Evolutionary conservation across 2,329 filamentous ascomycete genomes (phyloP), one percentile per base, ranked within the genome.

Genomic region (Sordariomycetes sp.): DNA sequence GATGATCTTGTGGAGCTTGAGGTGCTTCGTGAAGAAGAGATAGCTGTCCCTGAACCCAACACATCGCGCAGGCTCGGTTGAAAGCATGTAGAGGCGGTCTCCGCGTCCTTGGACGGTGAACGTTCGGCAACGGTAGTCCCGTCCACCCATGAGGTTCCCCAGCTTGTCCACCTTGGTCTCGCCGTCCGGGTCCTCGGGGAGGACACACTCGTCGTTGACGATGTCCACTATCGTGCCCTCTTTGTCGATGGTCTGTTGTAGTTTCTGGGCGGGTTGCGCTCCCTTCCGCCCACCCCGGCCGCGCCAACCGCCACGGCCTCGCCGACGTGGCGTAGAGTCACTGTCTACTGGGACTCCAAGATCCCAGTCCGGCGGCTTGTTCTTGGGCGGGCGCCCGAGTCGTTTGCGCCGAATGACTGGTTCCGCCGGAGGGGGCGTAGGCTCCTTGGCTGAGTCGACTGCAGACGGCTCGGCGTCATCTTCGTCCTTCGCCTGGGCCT

Each of bases 31-130:
- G 78, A 99, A 99, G 79, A 99, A 97, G 28, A 99, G 83, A 69
- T 99, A 99, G 63, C 92, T 97, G 77, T 99, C 94, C 64, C 94
- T 83, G 79, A 99, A 99, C 18, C 94, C 94, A 58, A 96, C 92
- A 67, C 94, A 97, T 63, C 94, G 88, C 25, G 94, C 94, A 5
- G 94, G 95, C 69, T 99, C 94, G 4, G 94, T 99, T 3, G 94
- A 97, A 72, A 99, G 76, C 94, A 99, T 99, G 82, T 99, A 99
- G 12, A 96, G 83, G 59, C 92, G 79, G 55, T 93, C 82, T 43
- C 88, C 91, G 63, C 92, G 85, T 58, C 90, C 91, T 20, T 85
- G 80, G 62, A 99, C 88, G 8, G 88, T 96, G 71, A 99, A 99
- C 1, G 93, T 96, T 61, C 94, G 88, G 68, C 96, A 96, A 32